phyloP scores from a whole-genome alignment of 441 rosid genomes.

The Pelargonium citronellum region DNA sequence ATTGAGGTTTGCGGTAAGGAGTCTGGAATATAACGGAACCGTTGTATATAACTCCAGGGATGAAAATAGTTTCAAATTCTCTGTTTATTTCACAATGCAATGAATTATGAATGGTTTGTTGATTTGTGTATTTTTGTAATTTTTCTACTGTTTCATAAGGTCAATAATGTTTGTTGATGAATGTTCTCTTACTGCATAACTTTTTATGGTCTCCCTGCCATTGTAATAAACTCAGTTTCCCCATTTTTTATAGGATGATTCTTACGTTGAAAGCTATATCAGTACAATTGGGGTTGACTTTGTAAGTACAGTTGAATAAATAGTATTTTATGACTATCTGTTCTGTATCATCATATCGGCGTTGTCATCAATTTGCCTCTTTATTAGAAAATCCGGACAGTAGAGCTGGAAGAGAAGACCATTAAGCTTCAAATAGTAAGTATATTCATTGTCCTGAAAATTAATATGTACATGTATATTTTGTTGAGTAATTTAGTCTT shows the following conservation, averaged over 20 bases:
- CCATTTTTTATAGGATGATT: slow-evolving; percentile 42
- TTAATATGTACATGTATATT: slow-evolving; percentile 1
- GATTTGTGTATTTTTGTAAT: background rate
- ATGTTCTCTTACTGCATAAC: background rate
- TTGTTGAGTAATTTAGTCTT: too few species aligned
- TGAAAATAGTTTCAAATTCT: background rate
- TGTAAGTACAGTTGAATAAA: slow-evolving; percentile 30
- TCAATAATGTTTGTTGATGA: background rate
- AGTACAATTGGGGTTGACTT: slow-evolving; percentile 68
- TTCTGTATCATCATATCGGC: slow-evolving; percentile 1
- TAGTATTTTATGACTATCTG: background rate
- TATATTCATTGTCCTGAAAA: slow-evolving; percentile 9
- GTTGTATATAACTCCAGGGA: background rate
- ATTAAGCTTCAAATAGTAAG: slow-evolving; percentile 22
- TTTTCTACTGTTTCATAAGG: too few species aligned
- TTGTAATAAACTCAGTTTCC: background rate
- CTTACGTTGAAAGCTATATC: slow-evolving; percentile 57
- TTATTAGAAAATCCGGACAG: slow-evolving; percentile 56
- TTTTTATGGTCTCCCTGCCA: background rate
- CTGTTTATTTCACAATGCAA: background rate
- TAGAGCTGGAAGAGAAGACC: slow-evolving; percentile 28
- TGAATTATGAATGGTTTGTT: background rate
- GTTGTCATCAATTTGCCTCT: background rate
- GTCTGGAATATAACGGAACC: background rate
- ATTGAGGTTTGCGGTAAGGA: slow-evolving; percentile 55